Evolutionary conservation across 2,329 filamentous ascomycete genomes (phyloP), one percentile per base, ranked within the genome.

Genomic region (Colletotrichum falcatum): DNA sequence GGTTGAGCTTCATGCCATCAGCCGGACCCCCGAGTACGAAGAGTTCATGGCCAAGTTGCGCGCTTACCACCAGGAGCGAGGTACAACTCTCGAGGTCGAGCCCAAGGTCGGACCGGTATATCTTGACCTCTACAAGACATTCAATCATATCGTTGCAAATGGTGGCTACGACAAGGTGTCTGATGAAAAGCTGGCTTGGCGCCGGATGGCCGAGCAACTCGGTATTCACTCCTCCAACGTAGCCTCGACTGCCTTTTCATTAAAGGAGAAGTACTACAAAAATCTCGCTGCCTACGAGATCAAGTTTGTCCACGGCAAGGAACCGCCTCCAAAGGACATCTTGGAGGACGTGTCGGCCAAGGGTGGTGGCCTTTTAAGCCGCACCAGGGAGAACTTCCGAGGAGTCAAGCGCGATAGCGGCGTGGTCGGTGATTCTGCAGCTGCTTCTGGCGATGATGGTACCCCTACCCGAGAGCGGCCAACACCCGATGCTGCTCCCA

Each of bases 251-350:
- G 94, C 94, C 18, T 97, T 97, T 81, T 88, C 92, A 70, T 84
- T 97, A 66, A 97, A 97, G 83, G 92, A 92, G 66, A 90, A 92
- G 73, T 97, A 96, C 83, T 97, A 97, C 84, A 95, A 94, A 80
- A 94, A 95, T 76, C 87, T 97, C 54, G 92, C 92, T 16, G 94
- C 94, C 1, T 97, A 92, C 81, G 94, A 97, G 81, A 96, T 97
- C 76, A 89, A 89, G 56, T 91, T 90, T 14, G 83, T 94, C 51
- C 92, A 95, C 81, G 88, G 90, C 64, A 90, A 92, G 80, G 93
- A 94, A 72, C 94, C 94, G 0, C 94, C 94, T 20, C 94, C 94
- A 7, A 94, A 92, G 75, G 93, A 97, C 76, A 97, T 97, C 58
- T 85, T 97, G 42, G 94, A 97, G 80, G 90, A 94, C 53, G 92